These are phyloP conservation scores for Colletotrichum echinochloae DNA, from an alignment of 2,329 filamentous ascomycete species.

Conservation along the genomic window DNA sequence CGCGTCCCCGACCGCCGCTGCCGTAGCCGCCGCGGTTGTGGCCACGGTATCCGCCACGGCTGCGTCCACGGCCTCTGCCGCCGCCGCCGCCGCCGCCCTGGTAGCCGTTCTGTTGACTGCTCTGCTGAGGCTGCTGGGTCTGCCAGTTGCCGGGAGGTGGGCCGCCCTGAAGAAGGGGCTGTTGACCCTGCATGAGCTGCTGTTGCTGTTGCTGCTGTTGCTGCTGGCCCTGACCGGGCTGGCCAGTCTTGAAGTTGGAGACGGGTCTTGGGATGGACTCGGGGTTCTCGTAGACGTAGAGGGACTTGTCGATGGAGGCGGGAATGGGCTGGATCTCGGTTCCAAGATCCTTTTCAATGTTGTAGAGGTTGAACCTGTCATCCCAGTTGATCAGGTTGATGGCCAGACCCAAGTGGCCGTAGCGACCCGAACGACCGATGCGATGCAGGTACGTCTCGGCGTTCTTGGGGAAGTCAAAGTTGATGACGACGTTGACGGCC, in stretches of 20 bases:
- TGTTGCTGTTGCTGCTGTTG: constrained; percentile 42
- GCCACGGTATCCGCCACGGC: constrained; percentile 43
- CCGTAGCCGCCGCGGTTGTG: constrained; percentile 34
- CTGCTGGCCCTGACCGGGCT: constrained; percentile 46
- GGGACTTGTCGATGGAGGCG: constrained; percentile 91
- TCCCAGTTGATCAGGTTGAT: constrained; percentile 99
- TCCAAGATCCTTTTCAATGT: constrained; percentile 96
- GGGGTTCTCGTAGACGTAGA: constrained; percentile 98
- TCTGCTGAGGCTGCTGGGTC: constrained; percentile 46
- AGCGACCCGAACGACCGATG: constrained; percentile 96
- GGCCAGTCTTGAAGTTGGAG: constrained; percentile 58
- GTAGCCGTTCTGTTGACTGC: constrained; percentile 48
- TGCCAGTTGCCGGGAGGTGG: constrained; percentile 47
- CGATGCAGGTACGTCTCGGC: constrained; percentile 98
- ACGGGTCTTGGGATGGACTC: constrained; percentile 91
- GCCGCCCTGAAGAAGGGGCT: constrained; percentile 43
- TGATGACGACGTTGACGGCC: constrained; percentile 99
- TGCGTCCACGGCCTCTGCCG: constrained; percentile 45
- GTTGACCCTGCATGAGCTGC: constrained; percentile 44
- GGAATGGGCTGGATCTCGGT: constrained; percentile 99
- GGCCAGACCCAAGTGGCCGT: constrained; percentile 95
- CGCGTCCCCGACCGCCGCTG: constrained; percentile 28
- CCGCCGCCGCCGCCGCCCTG: constrained; percentile 49
- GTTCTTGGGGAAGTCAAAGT: constrained; percentile 99
- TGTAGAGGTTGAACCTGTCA: constrained; percentile 98